phyloP scores from a whole-genome alignment of 495 filamentous ascomycete species.

The Pseudevernia furfuracea region DNA sequence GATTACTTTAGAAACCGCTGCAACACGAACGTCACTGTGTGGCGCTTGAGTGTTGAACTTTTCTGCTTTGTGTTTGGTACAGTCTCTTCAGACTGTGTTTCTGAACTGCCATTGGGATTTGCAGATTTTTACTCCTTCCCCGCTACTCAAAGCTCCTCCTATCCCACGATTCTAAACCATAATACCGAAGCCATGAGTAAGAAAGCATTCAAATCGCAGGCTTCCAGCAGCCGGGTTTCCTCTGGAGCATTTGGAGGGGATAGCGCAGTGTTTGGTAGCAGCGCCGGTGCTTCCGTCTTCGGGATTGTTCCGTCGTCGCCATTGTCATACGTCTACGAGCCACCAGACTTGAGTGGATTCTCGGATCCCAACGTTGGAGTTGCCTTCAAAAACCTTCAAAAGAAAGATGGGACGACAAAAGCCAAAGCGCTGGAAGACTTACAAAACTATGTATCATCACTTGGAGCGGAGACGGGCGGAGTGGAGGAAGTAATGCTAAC shows the following conservation, averaged over 20 bases:
- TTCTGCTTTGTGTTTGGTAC: not conserved
- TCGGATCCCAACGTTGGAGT: conserved; percentile 76
- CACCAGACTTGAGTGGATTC: conserved; percentile 70
- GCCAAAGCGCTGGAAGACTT: conserved; percentile 89
- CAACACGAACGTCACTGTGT: not conserved
- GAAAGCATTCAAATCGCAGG: conserved; percentile 59
- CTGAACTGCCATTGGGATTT: not conserved
- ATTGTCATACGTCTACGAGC: conserved; percentile 78
- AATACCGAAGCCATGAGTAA: conserved; percentile 47
- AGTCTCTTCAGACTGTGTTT: not conserved
- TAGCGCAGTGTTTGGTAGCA: conserved; percentile 36
- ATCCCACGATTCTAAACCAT: not conserved
- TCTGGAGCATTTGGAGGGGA: conserved; percentile 38
- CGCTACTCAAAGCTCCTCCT: not conserved
- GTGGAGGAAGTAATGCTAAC: conserved; percentile 71
- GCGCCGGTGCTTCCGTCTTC: conserved; percentile 41
- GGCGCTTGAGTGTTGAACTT: not conserved
- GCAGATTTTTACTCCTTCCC: not conserved
- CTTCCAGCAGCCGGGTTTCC: conserved; percentile 62
- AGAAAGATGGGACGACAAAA: conserved; percentile 89
- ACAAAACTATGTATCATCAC: conserved; percentile 49
- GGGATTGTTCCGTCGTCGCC: conserved; percentile 44
- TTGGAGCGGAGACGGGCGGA: conserved; percentile 42
- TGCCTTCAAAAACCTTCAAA: conserved; percentile 81
- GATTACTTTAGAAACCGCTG: conserved; percentile 14